phyloP scores from a whole-genome alignment of 1,139 yeast genomes.

The Scheffersomyces lignicola region DNA sequence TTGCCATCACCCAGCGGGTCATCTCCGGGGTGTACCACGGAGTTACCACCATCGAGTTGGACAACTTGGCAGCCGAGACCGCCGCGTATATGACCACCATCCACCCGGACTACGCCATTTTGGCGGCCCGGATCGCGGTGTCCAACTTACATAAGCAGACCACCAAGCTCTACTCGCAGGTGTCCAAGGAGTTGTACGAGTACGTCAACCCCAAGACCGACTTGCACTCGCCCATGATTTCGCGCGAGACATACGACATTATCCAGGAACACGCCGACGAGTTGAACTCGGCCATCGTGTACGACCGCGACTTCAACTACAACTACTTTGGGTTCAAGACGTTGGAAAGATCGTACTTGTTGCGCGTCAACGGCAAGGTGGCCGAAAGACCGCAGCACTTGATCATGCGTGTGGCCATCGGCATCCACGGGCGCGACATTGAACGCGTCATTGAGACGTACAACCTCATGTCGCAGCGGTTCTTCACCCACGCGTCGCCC shows the following conservation, averaged over 20 bases:
- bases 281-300: slow-evolving; percentile 76
- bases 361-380: slow-evolving; percentile 67
- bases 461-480: slow-evolving; percentile 79
- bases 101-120: slow-evolving; percentile 92
- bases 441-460: slow-evolving; percentile 76
- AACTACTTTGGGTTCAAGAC: slow-evolving; percentile 89
- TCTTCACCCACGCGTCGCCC: slow-evolving; percentile 88
- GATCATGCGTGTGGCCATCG: slow-evolving; percentile 86
- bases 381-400: slow-evolving; percentile 92
- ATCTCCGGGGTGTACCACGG: slow-evolving; percentile 94
- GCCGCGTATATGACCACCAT: slow-evolving; percentile 96
- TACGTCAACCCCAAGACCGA: slow-evolving; percentile 76
- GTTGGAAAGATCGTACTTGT: slow-evolving; percentile 76
- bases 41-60: slow-evolving; percentile 90
- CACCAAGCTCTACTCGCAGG: slow-evolving; percentile 82
- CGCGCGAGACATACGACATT: slow-evolving; percentile 65
- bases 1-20: slow-evolving; percentile 83
- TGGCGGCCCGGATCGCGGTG: slow-evolving; percentile 94
- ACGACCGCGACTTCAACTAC: slow-evolving; percentile 80
- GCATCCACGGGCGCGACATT: slow-evolving; percentile 79
- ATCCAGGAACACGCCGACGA: slow-evolving; percentile 67
- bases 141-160: slow-evolving; percentile 93
- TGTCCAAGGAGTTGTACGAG: slow-evolving; percentile 63
- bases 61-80: slow-evolving; percentile 93
- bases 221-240: slow-evolving; percentile 75